phyloP scores from a whole-genome alignment of 345 rosid genomes.

The Sisymbrium irio region DNA sequence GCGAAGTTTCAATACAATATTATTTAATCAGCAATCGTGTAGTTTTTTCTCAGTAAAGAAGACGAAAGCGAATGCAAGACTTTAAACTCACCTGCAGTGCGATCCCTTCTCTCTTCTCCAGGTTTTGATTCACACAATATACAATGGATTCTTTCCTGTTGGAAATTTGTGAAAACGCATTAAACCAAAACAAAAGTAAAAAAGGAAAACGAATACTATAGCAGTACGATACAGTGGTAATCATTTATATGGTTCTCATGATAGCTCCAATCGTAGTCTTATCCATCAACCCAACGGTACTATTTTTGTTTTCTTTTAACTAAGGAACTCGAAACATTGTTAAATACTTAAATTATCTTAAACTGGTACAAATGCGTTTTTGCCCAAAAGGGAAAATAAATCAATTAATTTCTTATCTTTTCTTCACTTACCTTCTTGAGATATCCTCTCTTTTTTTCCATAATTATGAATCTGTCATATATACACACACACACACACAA shows the following conservation, averaged over 20 bases:
- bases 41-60: not conserved
- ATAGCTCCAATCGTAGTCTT: conserved; percentile 25
- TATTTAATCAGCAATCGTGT: not conserved
- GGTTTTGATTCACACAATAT: not conserved
- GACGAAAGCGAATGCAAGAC: not conserved
- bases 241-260: conserved; percentile 12
- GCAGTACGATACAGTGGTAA: not conserved
- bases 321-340: not conserved
- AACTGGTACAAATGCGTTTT: not conserved
- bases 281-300: conserved; percentile 22
- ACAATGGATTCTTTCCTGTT: not conserved
- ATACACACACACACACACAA: no score
- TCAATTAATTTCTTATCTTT: not conserved
- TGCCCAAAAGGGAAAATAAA: not conserved
- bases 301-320: not conserved
- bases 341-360: not conserved
- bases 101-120: conserved; percentile 15
- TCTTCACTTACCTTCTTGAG: not conserved
- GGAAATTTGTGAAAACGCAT: conserved; percentile 1
- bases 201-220: not conserved
- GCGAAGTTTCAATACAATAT: conserved; percentile 23
- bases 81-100: conserved; percentile 8
- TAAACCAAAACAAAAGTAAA: not conserved
- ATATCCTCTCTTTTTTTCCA: not conserved
- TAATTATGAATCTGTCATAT: not conserved